Conservation (phyloP, 176 grass and related monocot species). For the Chloris gayana region DNA sequence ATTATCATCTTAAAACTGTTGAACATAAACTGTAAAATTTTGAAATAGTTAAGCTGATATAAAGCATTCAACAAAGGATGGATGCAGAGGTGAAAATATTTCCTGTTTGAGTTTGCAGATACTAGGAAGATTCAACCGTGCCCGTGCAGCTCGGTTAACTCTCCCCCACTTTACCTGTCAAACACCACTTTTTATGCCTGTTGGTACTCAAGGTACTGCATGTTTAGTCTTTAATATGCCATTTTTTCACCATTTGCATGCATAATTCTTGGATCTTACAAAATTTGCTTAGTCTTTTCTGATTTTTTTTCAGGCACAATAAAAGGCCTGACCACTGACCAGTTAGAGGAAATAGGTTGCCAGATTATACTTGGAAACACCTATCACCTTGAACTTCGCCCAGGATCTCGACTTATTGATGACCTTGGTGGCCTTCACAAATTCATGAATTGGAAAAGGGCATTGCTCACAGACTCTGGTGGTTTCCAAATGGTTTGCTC, state of each 20-base stretch:
- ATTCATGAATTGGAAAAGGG: conserved; percentile 99
- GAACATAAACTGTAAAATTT: background rate
- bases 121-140: conserved; percentile 89
- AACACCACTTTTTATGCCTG: conserved; percentile 98
- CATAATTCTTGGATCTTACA: conserved; percentile 32
- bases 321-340: conserved; percentile 92
- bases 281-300: background rate
- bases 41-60: background rate
- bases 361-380: conserved; percentile 99
- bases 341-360: conserved; percentile 88
- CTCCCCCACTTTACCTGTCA: conserved; percentile 93
- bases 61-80: background rate
- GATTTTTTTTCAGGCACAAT: conserved; percentile 73
- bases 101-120: conserved; percentile 61
- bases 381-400: conserved; percentile 93
- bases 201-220: conserved; percentile 89
- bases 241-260: conserved; percentile 14
- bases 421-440: conserved; percentile 94
- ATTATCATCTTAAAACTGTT: background rate
- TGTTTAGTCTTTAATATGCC: background rate
- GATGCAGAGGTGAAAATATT: conserved; percentile 13
- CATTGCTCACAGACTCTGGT: conserved; percentile 91
- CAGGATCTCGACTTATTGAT: conserved; percentile 87
- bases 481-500: conserved; percentile 98
- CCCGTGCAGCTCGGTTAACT: conserved; percentile 79